Percentiles rank a stretch among this genome's conserved stretches.
phyloP scores from a whole-genome alignment of 805 yeast genomes.

The Suhomyces xylopsoci region DNA sequence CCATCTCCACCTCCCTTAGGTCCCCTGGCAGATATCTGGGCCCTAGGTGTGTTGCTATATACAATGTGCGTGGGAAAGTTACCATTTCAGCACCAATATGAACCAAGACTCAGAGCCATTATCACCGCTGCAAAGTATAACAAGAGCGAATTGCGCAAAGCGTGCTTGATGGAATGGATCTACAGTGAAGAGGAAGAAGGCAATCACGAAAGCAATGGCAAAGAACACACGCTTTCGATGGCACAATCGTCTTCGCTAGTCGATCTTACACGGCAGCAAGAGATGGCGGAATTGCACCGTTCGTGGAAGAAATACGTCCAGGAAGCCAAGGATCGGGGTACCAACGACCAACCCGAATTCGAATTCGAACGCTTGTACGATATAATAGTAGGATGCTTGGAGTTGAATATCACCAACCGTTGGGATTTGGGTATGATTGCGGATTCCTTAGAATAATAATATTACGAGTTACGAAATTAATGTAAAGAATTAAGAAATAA shows the following conservation, averaged over 20 bases:
- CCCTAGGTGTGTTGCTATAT: slow-evolving; percentile 75
- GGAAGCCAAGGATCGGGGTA: slow-evolving; percentile 6
- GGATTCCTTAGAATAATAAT: slow-evolving; percentile 3
- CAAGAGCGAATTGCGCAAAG: slow-evolving; percentile 39
- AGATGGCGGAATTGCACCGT: slow-evolving; percentile 13
- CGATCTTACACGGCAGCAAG: slow-evolving; percentile 16
- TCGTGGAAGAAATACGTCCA: slow-evolving; percentile 16
- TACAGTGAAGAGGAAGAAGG: slow-evolving; percentile 6
- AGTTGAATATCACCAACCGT: slow-evolving; percentile 48
- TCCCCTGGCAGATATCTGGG: slow-evolving; percentile 84
- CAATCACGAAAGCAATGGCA: not conserved
- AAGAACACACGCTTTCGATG: slow-evolving; percentile 3
- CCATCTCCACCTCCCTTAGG: slow-evolving; percentile 62
- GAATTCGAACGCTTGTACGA: slow-evolving; percentile 28
- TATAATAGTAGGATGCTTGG: slow-evolving; percentile 53
- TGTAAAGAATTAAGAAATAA: not conserved
- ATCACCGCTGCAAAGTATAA: slow-evolving; percentile 68
- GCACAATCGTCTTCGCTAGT: slow-evolving; percentile 14
- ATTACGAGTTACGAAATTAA: not conserved
- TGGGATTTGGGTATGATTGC: slow-evolving; percentile 44
- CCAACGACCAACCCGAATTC: not conserved
- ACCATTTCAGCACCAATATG: slow-evolving; percentile 83
- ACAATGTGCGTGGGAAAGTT: slow-evolving; percentile 70
- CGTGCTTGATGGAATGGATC: slow-evolving; percentile 34
- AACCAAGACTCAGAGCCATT: slow-evolving; percentile 71